Evolutionary conservation across 2,329 filamentous ascomycete genomes (phyloP).

Genomic region (Fusarium sp.): DNA sequence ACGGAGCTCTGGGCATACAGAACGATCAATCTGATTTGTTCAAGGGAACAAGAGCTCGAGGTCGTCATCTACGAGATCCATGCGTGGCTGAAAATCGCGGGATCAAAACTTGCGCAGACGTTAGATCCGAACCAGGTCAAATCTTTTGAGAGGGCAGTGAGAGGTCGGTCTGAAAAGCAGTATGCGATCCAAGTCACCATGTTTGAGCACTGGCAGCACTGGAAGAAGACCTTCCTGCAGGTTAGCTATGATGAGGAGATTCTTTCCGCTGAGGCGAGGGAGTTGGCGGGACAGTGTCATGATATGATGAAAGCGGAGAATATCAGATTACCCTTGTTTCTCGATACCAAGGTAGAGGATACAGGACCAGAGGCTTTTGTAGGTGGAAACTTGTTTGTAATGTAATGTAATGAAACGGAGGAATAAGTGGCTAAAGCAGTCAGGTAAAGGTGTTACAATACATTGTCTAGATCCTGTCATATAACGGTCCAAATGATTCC

Average conservation of each 20-base stretch:
- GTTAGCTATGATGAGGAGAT: neutral
- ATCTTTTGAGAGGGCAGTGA: neutral
- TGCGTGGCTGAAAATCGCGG: conserved; percentile 5
- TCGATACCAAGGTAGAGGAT: rapidly evolving
- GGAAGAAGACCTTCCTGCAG: conserved; percentile 3
- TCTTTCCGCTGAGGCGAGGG: neutral
- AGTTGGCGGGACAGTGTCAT: neutral
- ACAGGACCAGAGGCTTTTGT: too few species aligned
- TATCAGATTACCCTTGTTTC: neutral
- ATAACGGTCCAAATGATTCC: too few species aligned
- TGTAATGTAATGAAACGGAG: too few species aligned
- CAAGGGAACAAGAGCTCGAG: rapidly evolving
- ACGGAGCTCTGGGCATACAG: neutral
- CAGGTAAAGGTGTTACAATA: too few species aligned
- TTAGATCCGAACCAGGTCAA: neutral
- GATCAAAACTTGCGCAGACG: neutral
- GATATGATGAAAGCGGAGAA: conserved; percentile 8
- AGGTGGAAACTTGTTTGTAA: too few species aligned
- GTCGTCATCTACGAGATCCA: neutral
- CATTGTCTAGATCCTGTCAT: too few species aligned
- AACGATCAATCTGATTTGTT: neutral
- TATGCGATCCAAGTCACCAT: neutral
- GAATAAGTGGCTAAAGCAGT: too few species aligned
- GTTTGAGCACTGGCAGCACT: conserved; percentile 22
- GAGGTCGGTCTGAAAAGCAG: neutral